Evolutionary conservation across 345 rosid genomes (phyloP).

Genomic region (Populus ilicifolia): DNA sequence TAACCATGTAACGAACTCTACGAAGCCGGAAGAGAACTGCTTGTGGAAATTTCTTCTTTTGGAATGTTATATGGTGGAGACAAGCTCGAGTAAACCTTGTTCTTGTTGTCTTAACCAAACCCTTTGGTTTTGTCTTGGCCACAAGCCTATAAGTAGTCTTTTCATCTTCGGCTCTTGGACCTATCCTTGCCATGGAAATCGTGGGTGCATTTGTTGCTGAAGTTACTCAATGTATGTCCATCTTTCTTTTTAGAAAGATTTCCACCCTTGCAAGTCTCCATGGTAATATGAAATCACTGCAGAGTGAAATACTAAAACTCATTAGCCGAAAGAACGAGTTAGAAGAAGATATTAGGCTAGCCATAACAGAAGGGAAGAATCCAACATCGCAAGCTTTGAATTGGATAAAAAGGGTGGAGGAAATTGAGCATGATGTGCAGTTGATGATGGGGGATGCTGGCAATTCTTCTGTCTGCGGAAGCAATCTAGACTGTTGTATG

Average conservation of each 20-base stretch:
- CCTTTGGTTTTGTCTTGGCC: not conserved
- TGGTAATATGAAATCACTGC: conserved; percentile 14
- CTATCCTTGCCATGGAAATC: conserved; percentile 14
- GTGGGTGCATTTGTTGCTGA: conserved; percentile 18
- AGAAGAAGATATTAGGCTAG: conserved; percentile 16
- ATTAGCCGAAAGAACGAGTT: conserved; percentile 8
- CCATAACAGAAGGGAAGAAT: conserved; percentile 28
- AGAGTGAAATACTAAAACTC: conserved; percentile 19
- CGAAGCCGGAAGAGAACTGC: too few species aligned
- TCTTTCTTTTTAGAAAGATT: conserved; percentile 1
- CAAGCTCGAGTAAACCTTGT: not conserved
- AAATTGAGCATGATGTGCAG: conserved; percentile 16
- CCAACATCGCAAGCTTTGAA: conserved; percentile 15
- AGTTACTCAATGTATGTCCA: conserved; percentile 4
- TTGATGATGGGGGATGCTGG: conserved; percentile 14
- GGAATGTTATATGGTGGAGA: not conserved
- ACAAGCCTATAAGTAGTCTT: not conserved
- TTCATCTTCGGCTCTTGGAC: not conserved
- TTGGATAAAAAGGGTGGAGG: conserved; percentile 28
- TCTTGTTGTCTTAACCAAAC: not conserved
- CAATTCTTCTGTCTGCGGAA: not conserved
- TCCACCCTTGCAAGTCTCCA: conserved; percentile 6
- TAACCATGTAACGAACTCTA: too few species aligned
- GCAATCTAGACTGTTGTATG: conserved; percentile 7
- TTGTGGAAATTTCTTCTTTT: not conserved